Evolutionary conservation across 768 basidiomycete genomes (phyloP), one percentile per base, ranked within the genome.

Genomic region (Tylopilus vinaceipallidus): DNA sequence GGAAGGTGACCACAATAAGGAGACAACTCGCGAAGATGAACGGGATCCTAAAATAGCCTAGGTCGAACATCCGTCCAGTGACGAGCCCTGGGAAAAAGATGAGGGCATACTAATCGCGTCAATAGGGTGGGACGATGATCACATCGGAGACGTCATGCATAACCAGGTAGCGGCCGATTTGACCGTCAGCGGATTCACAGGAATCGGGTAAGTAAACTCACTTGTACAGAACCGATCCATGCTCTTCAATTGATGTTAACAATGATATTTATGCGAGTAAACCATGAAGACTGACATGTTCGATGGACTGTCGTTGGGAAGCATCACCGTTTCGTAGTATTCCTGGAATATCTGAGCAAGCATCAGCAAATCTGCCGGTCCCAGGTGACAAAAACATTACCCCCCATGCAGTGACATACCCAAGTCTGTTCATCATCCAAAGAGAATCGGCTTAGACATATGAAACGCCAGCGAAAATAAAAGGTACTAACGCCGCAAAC

Each of bases 151-250:
- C n/a, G n/a, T n/a, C n/a, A n/a, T n/a, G n/a, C n/a, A n/a, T n/a
- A 30, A 22, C 33, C 41, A 20, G 17, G 19, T 16, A 39, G 24
- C 12, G 22, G 43, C 10, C n/a, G 36, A 26, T 42, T 27, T 45
- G 10, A 45, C 35, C 23, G 35, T 39, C 37, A 38, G 42, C 5
- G 12, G 10, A 42, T 7, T 45, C 22, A 35, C 2, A 1, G 4
- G 1, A 27, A 19, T 3, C 16, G 6, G 12, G 1, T 8, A 27
- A 7, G 12, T 26, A 51, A 19, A 51, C 58, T 4, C 37, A 82
- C 86, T 71, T 88, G 87, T 19, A 83, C 69, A 1, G 88, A 90
- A 6, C 88, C 88, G 29, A 91, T 90, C 88, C 87, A 91, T 36
- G 87, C 80, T 38, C 87, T 88, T 52, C 19, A 17, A 42, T 51